Base-by-base conservation (phyloP, 2,329 filamentous ascomycete genomes). In the Sporothrix pallida region DNA sequence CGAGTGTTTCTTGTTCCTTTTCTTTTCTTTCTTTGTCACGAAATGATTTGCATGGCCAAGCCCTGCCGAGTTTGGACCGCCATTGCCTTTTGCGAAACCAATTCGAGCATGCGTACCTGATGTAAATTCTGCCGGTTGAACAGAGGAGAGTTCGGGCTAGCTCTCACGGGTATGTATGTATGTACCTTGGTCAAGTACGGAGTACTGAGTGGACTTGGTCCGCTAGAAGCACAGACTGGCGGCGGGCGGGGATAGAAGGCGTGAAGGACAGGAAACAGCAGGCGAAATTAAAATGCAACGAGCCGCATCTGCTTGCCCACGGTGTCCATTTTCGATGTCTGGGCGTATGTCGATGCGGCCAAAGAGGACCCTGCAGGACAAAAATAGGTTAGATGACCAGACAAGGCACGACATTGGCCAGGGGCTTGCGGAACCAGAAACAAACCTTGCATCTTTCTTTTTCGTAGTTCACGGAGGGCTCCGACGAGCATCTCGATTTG, bases 361-460 rank as follows among this genome's bases (percentile, higher is more conserved):
- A n/a, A 42, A 23, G n/a, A 54, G 50, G 56, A 63, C 44, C 72
- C 54, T 70, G 72, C 54, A 73, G 65, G 56, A 65, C 54, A 26
- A 31, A 52, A 70, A 73, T 37, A 37, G 26, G 65, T 42, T 63
- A 73, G 65, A 23, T 48, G 46, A 8, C 13, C 42, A 13, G 23
- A 26, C 37, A 50, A 46, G 46, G 44, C 20, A 71, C 13, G 44
- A 63, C 42, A 71, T 20, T 37, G 8, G 54, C 12, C 42, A 20
- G 70, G 52, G 50, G 42, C 46, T 9, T n/a, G 20, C 31, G 31
- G 48, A 48, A 52, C 7, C 48, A 31, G 13, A 48, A 54, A 56
- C 2, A 46, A 44, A 65, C 48, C 37, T 65, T 26, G 20, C 9
- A 42, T n/a, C 15, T 67, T 52, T 8, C 8, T 20, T 20, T 37